Conservation (phyloP, 1,284 basidiomycete species). For the Stygiomarasmius scandens region DNA sequence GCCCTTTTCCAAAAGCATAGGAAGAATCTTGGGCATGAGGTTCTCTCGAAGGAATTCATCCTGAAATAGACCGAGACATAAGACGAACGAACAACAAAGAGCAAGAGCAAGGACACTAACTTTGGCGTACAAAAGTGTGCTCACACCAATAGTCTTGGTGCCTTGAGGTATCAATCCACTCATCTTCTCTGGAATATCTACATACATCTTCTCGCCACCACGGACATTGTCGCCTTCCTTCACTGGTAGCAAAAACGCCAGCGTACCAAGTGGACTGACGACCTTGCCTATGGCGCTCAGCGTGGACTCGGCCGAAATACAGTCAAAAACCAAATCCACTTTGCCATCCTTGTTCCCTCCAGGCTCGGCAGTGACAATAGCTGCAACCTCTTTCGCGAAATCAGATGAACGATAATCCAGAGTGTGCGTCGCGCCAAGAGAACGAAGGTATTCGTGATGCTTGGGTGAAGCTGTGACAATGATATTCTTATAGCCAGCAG, state of each 20-base stretch:
- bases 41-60: slow-evolving; percentile 42
- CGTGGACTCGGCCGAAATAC: slow-evolving; percentile 42
- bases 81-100: too few species aligned
- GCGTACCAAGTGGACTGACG: slow-evolving; percentile 36
- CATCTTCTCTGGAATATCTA: slow-evolving; percentile 35
- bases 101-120: slow-evolving; percentile 27
- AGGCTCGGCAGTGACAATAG: slow-evolving; percentile 31
- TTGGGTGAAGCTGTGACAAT: not conserved
- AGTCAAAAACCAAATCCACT: slow-evolving; percentile 43
- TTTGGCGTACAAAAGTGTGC: slow-evolving; percentile 45
- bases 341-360: slow-evolving; percentile 31
- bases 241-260: slow-evolving; percentile 53
- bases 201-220: slow-evolving; percentile 29
- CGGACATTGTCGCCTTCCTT: slow-evolving; percentile 44
- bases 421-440: not conserved
- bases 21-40: slow-evolving; percentile 48
- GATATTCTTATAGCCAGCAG: slow-evolving; percentile 27
- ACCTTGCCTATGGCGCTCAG: slow-evolving; percentile 38
- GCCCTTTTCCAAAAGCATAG: slow-evolving; percentile 38
- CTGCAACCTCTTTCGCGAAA: slow-evolving; percentile 41
- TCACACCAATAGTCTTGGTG: slow-evolving; percentile 39
- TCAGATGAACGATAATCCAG: slow-evolving; percentile 22
- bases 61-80: too few species aligned
- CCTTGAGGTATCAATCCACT: slow-evolving; percentile 28
- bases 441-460: slow-evolving; percentile 2